Conservation (phyloP, 129 eudicot species). For the Silybum marianum region DNA sequence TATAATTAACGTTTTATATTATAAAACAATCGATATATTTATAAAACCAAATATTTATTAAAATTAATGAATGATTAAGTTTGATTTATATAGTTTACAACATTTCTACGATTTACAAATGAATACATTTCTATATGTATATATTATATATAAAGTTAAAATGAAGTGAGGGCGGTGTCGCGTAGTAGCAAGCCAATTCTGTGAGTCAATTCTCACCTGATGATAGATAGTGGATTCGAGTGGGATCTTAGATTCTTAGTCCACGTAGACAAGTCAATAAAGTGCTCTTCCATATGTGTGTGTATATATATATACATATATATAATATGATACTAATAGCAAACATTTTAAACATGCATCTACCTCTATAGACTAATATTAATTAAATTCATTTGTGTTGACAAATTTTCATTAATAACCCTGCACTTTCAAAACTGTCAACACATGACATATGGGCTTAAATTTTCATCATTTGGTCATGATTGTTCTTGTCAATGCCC, state of each 20-base stretch:
- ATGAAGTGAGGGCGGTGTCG: too few species aligned
- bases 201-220: not conserved
- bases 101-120: too few species aligned
- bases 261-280: conserved; percentile 6
- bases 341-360: not conserved
- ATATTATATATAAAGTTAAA: too few species aligned
- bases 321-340: not conserved
- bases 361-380: not conserved
- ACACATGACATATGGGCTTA: not conserved
- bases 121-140: too few species aligned
- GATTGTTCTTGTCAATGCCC: not conserved
- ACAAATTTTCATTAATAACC: not conserved
- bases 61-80: too few species aligned
- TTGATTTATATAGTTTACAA: too few species aligned
- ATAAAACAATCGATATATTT: too few species aligned
- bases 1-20: too few species aligned
- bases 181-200: too few species aligned
- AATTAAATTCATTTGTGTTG: not conserved
- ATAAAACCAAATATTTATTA: too few species aligned
- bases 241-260: not conserved
- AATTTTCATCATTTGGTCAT: not conserved
- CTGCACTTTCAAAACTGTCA: not conserved
- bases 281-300: not conserved
- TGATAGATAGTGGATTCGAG: too few species aligned
- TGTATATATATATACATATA: too few species aligned